Evolutionary conservation across 176 grass and related monocot species (phyloP).

Genomic region (Melocanna baccifera): DNA sequence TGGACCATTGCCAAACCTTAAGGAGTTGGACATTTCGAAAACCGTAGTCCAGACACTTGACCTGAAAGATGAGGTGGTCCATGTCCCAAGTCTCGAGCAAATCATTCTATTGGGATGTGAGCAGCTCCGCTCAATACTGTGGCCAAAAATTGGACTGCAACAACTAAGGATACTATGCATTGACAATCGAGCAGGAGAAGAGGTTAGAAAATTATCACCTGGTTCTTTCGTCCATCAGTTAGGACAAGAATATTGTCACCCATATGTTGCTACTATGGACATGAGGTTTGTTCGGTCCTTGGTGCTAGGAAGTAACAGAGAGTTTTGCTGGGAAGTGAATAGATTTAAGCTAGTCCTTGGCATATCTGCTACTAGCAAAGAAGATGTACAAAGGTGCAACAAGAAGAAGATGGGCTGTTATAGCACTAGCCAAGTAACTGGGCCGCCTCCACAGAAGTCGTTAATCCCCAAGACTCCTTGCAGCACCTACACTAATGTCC

Average conservation of each 20-base stretch:
- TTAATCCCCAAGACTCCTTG: neutral
- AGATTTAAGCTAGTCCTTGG: neutral
- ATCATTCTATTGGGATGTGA: neutral
- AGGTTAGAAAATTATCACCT: neutral
- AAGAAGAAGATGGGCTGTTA: neutral
- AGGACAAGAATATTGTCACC: rapidly evolving
- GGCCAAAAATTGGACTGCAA: neutral
- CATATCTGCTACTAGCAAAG: neutral
- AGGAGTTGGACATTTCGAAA: neutral
- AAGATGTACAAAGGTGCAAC: too few relatives aligned
- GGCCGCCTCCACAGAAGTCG: neutral
- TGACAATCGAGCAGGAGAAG: neutral
- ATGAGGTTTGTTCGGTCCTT: neutral
- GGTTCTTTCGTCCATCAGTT: neutral
- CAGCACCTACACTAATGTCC: neutral
- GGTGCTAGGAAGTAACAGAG: neutral
- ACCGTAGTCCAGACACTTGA: neutral
- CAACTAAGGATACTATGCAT: neutral
- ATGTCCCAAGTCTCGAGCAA: neutral
- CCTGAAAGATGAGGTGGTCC: neutral
- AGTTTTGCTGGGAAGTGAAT: neutral
- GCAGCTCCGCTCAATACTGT: neutral
- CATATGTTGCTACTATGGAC: neutral
- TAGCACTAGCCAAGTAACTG: too few relatives aligned
- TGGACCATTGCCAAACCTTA: neutral